These are phyloP conservation scores for Leavenworthia alabamica DNA, from an alignment of 345 rosid genomes.

Conservation along the genomic window DNA sequence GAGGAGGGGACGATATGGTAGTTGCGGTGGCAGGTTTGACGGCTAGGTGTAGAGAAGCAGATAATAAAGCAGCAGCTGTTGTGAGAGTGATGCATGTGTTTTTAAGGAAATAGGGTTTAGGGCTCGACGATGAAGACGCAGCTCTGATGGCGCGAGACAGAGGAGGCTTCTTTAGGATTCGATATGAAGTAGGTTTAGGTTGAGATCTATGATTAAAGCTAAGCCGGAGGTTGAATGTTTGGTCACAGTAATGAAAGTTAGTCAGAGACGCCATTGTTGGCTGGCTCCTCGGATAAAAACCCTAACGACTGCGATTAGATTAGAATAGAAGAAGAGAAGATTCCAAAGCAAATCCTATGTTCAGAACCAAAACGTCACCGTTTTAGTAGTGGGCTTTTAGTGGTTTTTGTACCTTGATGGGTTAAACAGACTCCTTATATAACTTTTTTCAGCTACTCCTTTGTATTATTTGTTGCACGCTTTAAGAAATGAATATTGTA, in stretches of 20 bases:
- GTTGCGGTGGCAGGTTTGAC: constrained; percentile 44
- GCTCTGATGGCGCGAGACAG: constrained; percentile 45
- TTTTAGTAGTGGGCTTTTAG: neutral
- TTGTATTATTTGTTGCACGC: neutral
- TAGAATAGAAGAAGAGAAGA: neutral
- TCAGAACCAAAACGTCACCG: neutral
- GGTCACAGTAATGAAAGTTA: constrained; percentile 31
- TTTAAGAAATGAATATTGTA: too few species aligned
- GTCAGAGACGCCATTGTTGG: constrained; percentile 55
- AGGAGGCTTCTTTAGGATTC: constrained; percentile 18
- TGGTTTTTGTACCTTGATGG: neutral
- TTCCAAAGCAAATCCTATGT: neutral
- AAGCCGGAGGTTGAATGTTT: constrained; percentile 37
- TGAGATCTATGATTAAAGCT: constrained; percentile 28
- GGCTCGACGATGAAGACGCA: constrained; percentile 28
- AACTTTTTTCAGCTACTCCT: too few species aligned
- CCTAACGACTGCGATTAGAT: constrained; percentile 13
- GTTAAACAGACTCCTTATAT: neutral
- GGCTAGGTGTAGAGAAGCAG: constrained; percentile 35
- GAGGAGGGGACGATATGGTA: constrained; percentile 31
- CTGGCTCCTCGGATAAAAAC: constrained; percentile 1
- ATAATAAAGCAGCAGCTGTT: constrained; percentile 51
- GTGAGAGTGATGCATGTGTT: constrained; percentile 50
- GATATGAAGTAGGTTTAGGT: constrained; percentile 27
- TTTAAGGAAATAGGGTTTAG: constrained; percentile 37